These are phyloP conservation scores for Leishmania aethiopica DNA, from an alignment of 208 protist genomes.

Conservation along the genomic window DNA sequence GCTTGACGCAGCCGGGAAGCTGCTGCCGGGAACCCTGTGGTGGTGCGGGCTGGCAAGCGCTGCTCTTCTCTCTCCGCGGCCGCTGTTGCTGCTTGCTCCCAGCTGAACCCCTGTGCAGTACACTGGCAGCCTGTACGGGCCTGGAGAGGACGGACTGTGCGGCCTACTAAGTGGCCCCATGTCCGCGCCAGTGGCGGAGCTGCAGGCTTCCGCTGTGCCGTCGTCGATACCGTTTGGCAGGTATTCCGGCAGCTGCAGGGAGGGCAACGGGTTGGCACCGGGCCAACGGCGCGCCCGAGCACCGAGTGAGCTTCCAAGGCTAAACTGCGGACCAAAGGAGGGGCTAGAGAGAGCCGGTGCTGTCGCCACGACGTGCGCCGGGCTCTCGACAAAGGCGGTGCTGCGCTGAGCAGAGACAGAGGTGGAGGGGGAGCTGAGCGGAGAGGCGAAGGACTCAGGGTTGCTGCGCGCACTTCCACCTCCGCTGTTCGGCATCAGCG, in stretches of 20 bases:
- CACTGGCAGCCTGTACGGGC: constrained; percentile 10
- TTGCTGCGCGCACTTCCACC: constrained; percentile 9
- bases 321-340: constrained; percentile 6
- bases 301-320: too few relatives aligned
- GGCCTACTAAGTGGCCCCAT: constrained; percentile 2
- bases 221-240: not conserved
- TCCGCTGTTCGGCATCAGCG: not conserved
- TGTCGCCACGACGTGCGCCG: not conserved
- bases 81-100: constrained; percentile 10
- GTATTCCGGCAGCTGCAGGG: constrained; percentile 15
- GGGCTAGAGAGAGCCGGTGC: constrained; percentile 13
- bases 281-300: not conserved
- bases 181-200: not conserved
- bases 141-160: constrained; percentile 12
- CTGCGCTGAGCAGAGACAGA: constrained; percentile 2
- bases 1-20: not conserved
- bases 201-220: constrained; percentile 2
- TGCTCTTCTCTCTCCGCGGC: constrained; percentile 1
- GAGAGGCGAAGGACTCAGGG: constrained; percentile 14
- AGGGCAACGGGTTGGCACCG: not conserved
- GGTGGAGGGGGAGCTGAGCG: constrained; percentile 10
- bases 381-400: not conserved
- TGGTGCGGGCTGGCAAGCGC: not conserved
- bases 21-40: not conserved
- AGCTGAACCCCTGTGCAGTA: constrained; percentile 12